These are phyloP conservation scores for Calonectria pseudoreteaudii DNA, from an alignment of 2,329 filamentous ascomycete genomes.

Conservation along the genomic window DNA sequence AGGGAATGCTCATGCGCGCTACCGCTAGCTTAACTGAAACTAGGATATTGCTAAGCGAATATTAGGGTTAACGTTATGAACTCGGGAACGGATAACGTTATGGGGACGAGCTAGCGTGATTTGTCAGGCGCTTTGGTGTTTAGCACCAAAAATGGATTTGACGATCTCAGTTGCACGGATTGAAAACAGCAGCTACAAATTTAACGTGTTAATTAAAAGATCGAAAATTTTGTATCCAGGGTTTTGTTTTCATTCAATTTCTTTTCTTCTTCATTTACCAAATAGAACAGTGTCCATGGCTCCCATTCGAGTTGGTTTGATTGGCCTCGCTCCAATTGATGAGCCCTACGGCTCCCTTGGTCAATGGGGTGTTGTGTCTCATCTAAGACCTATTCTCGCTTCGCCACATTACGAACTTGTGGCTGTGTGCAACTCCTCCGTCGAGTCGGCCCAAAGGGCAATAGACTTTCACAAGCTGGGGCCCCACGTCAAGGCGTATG, in stretches of 20 bases:
- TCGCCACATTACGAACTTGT: conserved; percentile 57
- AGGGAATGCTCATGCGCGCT: neutral
- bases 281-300: neutral
- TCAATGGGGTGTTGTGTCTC: conserved; percentile 63
- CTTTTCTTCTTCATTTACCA: neutral
- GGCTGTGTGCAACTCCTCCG: conserved; percentile 61
- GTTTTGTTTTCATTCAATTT: neutral
- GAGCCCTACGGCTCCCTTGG: neutral
- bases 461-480: conserved; percentile 56
- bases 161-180: neutral
- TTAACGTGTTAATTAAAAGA: too few relatives aligned
- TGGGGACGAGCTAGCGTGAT: neutral
- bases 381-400: conserved; percentile 58
- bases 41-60: neutral
- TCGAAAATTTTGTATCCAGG: neutral
- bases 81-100: neutral
- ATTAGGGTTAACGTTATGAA: neutral
- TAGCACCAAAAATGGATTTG: neutral
- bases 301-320: conserved; percentile 33
- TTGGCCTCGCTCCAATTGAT: conserved; percentile 28
- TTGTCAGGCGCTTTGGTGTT: neutral
- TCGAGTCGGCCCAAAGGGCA: conserved; percentile 54
- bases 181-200: neutral
- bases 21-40: neutral
- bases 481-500: conserved; percentile 56